These are phyloP conservation scores for Stevia rebaudiana DNA, from an alignment of 140 eudicot species.

Conservation along the genomic window DNA sequence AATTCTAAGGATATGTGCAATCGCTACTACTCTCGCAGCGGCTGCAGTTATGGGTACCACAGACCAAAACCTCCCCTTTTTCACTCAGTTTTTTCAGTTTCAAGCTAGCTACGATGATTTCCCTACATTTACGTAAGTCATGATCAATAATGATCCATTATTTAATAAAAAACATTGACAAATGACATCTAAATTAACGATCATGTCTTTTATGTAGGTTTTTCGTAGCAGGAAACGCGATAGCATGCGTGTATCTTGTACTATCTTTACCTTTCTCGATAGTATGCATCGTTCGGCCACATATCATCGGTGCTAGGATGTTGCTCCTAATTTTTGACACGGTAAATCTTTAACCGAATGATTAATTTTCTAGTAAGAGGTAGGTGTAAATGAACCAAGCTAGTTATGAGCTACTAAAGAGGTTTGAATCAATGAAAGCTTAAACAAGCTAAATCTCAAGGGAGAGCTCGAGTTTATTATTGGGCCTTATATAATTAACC, in stretches of 20 bases:
- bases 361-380: neutral
- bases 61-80: slow-evolving; percentile 67
- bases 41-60: slow-evolving; percentile 73
- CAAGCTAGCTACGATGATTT: slow-evolving; percentile 75
- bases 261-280: slow-evolving; percentile 84
- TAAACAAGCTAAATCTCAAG: too few species aligned
- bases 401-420: too few species aligned
- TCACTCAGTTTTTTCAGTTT: slow-evolving; percentile 74
- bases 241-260: slow-evolving; percentile 66
- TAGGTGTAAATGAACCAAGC: neutral
- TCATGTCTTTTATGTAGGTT: slow-evolving; percentile 37
- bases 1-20: slow-evolving; percentile 49
- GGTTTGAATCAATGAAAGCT: too few species aligned
- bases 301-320: slow-evolving; percentile 54
- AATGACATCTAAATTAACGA: neutral
- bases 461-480: too few species aligned
- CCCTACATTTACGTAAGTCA: slow-evolving; percentile 72
- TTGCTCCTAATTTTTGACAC: slow-evolving; percentile 74
- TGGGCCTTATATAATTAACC: too few species aligned
- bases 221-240: slow-evolving; percentile 72
- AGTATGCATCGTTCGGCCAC: slow-evolving; percentile 68
- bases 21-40: slow-evolving; percentile 56
- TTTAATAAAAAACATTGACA: neutral
- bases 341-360: slow-evolving; percentile 21
- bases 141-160: neutral